phyloP scores from a whole-genome alignment of 106 monocot genomes.

The Posidonia australis region DNA sequence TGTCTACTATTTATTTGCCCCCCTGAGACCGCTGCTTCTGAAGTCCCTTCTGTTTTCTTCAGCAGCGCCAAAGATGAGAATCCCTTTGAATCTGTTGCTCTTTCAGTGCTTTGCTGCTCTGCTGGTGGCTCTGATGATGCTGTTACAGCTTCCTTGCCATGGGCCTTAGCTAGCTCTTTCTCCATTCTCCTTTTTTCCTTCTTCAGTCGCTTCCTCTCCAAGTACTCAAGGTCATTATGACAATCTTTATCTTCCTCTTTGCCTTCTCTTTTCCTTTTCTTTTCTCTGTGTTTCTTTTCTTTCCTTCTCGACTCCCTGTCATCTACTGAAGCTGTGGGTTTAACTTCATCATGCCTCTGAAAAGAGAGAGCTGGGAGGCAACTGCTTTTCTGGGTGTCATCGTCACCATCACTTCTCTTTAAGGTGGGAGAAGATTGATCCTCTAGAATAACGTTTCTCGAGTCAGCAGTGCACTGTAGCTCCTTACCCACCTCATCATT shows the following conservation, averaged over 20 bases:
- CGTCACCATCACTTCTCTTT: conserved; percentile 8
- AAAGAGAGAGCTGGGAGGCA: background rate
- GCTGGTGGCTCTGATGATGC: background rate
- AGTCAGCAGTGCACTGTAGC: conserved; percentile 76
- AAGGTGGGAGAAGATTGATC: conserved; percentile 10
- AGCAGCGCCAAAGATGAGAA: background rate
- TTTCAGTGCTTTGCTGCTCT: background rate
- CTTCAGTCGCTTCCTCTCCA: conserved; percentile 78
- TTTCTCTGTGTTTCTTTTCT: conserved; percentile 34
- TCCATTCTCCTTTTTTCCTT: conserved; percentile 70
- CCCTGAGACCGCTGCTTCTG: conserved; percentile 7
- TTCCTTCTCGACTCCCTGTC: conserved; percentile 27
- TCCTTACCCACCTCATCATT: conserved; percentile 42
- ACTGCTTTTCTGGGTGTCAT: conserved; percentile 4
- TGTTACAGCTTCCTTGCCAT: background rate
- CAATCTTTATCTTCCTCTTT: conserved; percentile 22
- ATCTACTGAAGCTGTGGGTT: background rate
- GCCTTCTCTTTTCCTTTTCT: conserved; percentile 36
- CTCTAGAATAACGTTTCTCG: conserved; percentile 17
- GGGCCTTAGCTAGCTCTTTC: conserved; percentile 46
- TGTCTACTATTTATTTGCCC: conserved; percentile 16
- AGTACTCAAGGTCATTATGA: conserved; percentile 53
- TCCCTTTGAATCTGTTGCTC: background rate
- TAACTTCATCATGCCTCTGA: conserved; percentile 7
- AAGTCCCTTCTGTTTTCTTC: conserved; percentile 1